Evolutionary conservation across 768 basidiomycete species (phyloP).

Genomic region (Naematelia aurantialba): DNA sequence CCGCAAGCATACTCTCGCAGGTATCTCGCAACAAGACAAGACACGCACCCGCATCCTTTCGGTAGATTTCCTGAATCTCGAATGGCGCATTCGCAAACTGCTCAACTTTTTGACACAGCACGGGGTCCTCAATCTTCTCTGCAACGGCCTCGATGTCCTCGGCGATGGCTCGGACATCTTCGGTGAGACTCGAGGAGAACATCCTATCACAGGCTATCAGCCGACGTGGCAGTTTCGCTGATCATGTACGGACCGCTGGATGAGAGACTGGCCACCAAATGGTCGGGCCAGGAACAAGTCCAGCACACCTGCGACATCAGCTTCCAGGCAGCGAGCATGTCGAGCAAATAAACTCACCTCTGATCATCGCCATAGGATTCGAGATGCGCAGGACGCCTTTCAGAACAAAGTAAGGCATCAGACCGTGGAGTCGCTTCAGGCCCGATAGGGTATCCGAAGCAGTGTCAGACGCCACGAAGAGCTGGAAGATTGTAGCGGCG

Average conservation of each 20-base stretch:
- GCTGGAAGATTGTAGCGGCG: slow-evolving; percentile 93
- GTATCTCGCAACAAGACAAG: background rate
- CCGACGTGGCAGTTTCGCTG: background rate
- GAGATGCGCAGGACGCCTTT: slow-evolving; percentile 86
- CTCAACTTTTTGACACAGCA: slow-evolving; percentile 81
- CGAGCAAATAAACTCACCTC: slow-evolving; percentile 56
- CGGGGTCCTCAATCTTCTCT: slow-evolving; percentile 80
- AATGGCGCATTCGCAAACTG: slow-evolving; percentile 79
- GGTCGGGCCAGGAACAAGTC: slow-evolving; percentile 96
- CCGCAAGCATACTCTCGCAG: background rate
- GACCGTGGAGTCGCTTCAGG: slow-evolving; percentile 85
- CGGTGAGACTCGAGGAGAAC: slow-evolving; percentile 87
- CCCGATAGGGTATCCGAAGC: slow-evolving; percentile 82
- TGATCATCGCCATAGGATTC: slow-evolving; percentile 94
- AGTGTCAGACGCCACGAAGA: slow-evolving; percentile 86
- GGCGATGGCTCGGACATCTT: slow-evolving; percentile 78
- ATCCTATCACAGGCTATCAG: slow-evolving; percentile 58
- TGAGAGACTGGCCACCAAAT: slow-evolving; percentile 84
- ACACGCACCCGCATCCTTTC: slow-evolving; percentile 69
- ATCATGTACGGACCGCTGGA: slow-evolving; percentile 66
- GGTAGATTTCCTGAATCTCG: slow-evolving; percentile 80
- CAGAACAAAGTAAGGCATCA: slow-evolving; percentile 97
- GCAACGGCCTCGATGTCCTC: slow-evolving; percentile 84
- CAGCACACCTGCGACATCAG: slow-evolving; percentile 57
- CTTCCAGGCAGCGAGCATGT: background rate